These are phyloP conservation scores for Phoma sp. DNA, from an alignment of 2,329 filamentous ascomycete species.

Conservation along the genomic window DNA sequence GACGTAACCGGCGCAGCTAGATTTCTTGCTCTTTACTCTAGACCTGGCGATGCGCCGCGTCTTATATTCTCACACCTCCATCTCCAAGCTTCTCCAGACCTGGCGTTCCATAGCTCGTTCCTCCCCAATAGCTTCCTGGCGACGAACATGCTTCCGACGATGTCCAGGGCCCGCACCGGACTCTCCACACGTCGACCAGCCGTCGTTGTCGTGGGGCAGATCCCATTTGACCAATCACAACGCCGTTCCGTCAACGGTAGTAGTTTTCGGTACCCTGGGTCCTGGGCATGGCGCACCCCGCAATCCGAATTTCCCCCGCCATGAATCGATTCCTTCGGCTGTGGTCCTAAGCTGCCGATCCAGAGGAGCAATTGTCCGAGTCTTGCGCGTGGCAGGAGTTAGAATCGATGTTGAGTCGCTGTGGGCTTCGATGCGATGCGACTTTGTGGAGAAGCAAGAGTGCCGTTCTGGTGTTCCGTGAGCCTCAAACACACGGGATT, in stretches of 20 bases:
- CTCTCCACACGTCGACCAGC: conserved; percentile 15
- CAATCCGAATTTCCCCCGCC: conserved; percentile 24
- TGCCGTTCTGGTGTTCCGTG: conserved; percentile 8
- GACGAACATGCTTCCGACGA: conserved; percentile 16
- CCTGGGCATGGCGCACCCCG: conserved; percentile 25
- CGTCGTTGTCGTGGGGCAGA: conserved; percentile 7
- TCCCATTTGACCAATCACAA: conserved; percentile 23
- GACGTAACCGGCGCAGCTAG: conserved; percentile 7
- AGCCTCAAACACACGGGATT: conserved; percentile 3
- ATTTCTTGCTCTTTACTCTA: not conserved
- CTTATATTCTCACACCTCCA: conserved; percentile 3
- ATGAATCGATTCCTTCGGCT: conserved; percentile 2
- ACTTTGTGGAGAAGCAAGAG: not conserved
- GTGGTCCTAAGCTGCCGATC: conserved; percentile 7
- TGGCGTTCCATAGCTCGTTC: not conserved
- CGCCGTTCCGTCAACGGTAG: not conserved
- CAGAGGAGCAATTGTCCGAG: conserved; percentile 12
- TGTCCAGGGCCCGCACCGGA: conserved; percentile 13
- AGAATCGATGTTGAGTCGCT: not conserved
- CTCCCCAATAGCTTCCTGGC: not conserved
- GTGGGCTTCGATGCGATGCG: not conserved
- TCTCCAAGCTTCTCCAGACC: not conserved
- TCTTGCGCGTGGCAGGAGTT: conserved; percentile 5
- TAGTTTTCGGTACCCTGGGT: conserved; percentile 21
- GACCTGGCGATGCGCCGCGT: conserved; percentile 2